Evolutionary conservation across 2,329 filamentous ascomycete species (phyloP), one percentile per base, ranked within the genome.

Genomic region (Huntiella abstrusa): DNA sequence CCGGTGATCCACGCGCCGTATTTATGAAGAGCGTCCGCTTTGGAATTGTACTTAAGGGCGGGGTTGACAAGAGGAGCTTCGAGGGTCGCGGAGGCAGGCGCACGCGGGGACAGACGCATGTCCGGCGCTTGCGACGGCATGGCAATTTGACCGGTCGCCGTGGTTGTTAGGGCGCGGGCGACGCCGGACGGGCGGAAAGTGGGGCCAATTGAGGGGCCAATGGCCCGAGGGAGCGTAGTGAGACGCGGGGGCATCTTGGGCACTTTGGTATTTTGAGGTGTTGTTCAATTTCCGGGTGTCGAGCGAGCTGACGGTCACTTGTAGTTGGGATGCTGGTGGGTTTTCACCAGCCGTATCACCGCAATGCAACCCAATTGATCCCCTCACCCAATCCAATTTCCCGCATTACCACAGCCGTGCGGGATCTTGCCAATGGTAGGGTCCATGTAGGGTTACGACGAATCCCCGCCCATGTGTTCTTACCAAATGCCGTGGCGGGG

Each of bases 1-100:
- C 86, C 87, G 76, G 98, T 88, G 58, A 98, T 68, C 74, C 94
- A 98, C 59, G 92, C 78, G 58, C 91, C 91, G 60, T 98, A 98
- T 58, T 78, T 81, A 71, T 98, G 91, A 60, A 96, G 70, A 59
- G 80, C 74, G 54, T 93, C 83, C 55, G 83, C 76, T 68, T 88
- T 91, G 60, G 83, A 79, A 61, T 80, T 71, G 65, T 86, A 92
- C 65, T 91, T 93, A 71, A 96, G 91, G 62, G 83, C 75, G 33
- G 88, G 87, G 66, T 96, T 95, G 57, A 94, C 73, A 56, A 92
- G 67, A 49, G 86, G 82, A 16, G 70, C 81, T 58, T 83, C 76
- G 53, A 95, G 75, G 37, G 51, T 46, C 54, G 75, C 70, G 55
- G 75, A 77, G 50, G 68, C 56, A 37, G 66, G 64, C 52, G 69